A percentile compares a stretch with the other conserved stretches of the same genome.
Conservation (phyloP, 2,329 filamentous ascomycete species). For the Epicoccum nigrum region DNA sequence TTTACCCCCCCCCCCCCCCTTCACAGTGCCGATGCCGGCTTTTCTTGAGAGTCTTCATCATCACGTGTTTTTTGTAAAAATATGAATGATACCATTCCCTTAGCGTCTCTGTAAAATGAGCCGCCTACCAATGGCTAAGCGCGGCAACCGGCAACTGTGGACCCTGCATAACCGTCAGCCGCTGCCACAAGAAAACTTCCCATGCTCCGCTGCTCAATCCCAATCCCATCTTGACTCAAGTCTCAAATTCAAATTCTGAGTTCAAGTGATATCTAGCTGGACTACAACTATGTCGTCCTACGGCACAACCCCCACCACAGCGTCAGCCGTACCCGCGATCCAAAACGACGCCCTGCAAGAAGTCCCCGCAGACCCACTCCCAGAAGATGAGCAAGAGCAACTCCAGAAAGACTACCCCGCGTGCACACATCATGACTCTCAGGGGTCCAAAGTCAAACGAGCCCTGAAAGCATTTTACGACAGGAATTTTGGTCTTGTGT, state of each 20-base stretch:
- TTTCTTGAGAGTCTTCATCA: too few relatives aligned
- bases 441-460: background rate
- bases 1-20: too few relatives aligned
- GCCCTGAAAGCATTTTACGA: constrained; percentile 25
- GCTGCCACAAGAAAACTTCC: constrained; percentile 4
- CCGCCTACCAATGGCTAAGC: constrained; percentile 11
- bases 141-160: constrained; percentile 11
- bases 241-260: too few relatives aligned
- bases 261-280: too few relatives aligned
- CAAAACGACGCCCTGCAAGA: constrained; percentile 6
- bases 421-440: constrained; percentile 1
- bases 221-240: too few relatives aligned
- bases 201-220: background rate
- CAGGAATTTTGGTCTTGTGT: constrained; percentile 31
- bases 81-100: background rate
- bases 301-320: constrained; percentile 10
- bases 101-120: background rate
- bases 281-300: too few relatives aligned
- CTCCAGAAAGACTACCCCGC: constrained; percentile 11
- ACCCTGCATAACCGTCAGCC: background rate
- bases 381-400: constrained; percentile 7
- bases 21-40: too few relatives aligned
- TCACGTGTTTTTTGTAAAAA: background rate
- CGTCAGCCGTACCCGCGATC: background rate
- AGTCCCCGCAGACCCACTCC: constrained; percentile 8